Evolutionary conservation across 129 eudicot genomes (phyloP).

Genomic region (Helianthus annuus): HanXRQr2.0-SUNRISE NC_035438.2:6064485-6064984

Average conservation of each 20-base stretch:
- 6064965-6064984: too few species aligned
- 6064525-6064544: constrained; percentile 72
- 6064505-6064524: constrained; percentile 59
- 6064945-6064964: too few species aligned
- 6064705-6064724: constrained; percentile 8
- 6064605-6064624: constrained; percentile 64
- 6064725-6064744: constrained; percentile 61
- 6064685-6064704: constrained; percentile 33
- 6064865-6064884: too few species aligned
- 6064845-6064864: neutral
- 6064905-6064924: too few species aligned
- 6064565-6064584: constrained; percentile 90
- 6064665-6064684: constrained; percentile 29
- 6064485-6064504: constrained; percentile 74
- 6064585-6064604: constrained; percentile 75
- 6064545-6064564: constrained; percentile 94
- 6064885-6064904: too few species aligned
- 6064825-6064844: constrained; percentile 89
- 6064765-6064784: constrained; percentile 91
- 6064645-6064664: constrained; percentile 24
- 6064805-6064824: constrained; percentile 86
- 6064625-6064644: constrained; percentile 61
- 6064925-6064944: too few species aligned
- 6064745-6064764: constrained; percentile 88
- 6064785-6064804: constrained; percentile 85